Evolutionary conservation across 352 stramenopile genomes (phyloP).

Genomic region (Phytopythium montanum): DNA sequence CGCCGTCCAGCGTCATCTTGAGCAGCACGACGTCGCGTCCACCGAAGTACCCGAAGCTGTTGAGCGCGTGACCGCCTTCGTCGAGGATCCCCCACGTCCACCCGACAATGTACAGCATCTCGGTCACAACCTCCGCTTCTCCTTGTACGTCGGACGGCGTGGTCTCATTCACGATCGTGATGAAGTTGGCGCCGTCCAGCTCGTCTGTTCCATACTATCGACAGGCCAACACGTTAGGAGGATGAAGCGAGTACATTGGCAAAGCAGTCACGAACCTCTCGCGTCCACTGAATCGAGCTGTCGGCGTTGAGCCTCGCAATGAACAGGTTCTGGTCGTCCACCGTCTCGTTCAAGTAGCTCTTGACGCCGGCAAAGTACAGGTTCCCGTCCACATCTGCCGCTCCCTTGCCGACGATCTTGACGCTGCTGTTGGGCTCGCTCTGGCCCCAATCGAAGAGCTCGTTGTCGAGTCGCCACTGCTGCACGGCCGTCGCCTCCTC

Average conservation of each 20-base stretch:
- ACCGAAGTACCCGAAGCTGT: slow-evolving; percentile 65
- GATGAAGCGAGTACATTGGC: neutral
- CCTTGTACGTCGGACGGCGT: neutral
- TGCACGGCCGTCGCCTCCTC: slow-evolving; percentile 29
- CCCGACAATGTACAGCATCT: slow-evolving; percentile 56
- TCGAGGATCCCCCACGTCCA: slow-evolving; percentile 74
- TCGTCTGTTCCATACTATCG: slow-evolving; percentile 48
- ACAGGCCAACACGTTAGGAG: neutral
- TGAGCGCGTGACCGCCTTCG: slow-evolving; percentile 60
- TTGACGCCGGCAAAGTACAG: slow-evolving; percentile 66
- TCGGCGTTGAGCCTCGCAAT: slow-evolving; percentile 40
- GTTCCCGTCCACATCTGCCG: slow-evolving; percentile 31
- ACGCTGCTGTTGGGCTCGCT: slow-evolving; percentile 25
- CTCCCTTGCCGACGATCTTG: slow-evolving; percentile 33
- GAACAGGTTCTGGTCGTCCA: slow-evolving; percentile 49
- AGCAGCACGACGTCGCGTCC: slow-evolving; percentile 65
- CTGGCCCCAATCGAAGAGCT: slow-evolving; percentile 56
- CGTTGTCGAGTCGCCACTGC: slow-evolving; percentile 31
- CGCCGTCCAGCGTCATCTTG: slow-evolving; percentile 42
- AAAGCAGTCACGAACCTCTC: slow-evolving; percentile 24
- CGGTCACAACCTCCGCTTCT: slow-evolving; percentile 6
- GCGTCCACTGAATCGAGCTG: slow-evolving; percentile 45
- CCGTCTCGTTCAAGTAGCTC: slow-evolving; percentile 18
- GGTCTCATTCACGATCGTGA: slow-evolving; percentile 52
- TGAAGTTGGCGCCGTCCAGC: slow-evolving; percentile 46